Conservation (phyloP, 768 basidiomycete genomes). For the Hysterangium stoloniferum region DNA sequence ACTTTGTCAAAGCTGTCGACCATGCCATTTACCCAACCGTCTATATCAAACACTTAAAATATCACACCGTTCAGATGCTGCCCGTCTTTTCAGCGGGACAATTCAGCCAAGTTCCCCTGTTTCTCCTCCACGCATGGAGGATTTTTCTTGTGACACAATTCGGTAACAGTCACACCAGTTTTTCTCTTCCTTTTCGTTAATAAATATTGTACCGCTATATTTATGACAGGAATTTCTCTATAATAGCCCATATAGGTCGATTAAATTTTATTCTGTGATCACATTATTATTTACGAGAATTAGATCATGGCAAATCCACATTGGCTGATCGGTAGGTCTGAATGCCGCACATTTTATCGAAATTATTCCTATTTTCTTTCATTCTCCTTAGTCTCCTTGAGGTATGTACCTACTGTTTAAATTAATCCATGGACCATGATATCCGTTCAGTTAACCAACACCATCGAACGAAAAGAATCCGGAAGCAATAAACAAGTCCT, state of each 20-base stretch:
- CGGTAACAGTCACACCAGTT: constrained; percentile 35
- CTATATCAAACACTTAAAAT: not conserved
- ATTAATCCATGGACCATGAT: constrained; percentile 15
- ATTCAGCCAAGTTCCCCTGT: not conserved
- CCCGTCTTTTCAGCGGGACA: constrained; percentile 2
- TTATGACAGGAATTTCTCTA: constrained; percentile 67
- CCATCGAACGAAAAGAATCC: constrained; percentile 58
- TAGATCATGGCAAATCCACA: constrained; percentile 94
- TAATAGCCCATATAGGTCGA: constrained; percentile 91
- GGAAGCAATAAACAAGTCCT: constrained; percentile 79
- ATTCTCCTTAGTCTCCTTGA: constrained; percentile 53
- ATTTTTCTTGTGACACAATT: constrained; percentile 60
- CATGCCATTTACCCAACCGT: not conserved
- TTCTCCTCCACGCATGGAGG: constrained; percentile 35
- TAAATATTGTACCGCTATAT: not conserved
- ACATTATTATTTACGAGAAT: not conserved
- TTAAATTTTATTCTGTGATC: not conserved
- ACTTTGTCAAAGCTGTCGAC: constrained; percentile 3
- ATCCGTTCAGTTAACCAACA: constrained; percentile 67
- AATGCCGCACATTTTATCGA: not conserved
- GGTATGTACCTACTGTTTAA: constrained; percentile 31
- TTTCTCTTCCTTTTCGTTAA: not conserved
- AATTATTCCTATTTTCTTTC: not conserved
- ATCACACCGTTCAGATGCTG: not conserved
- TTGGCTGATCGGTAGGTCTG: constrained; percentile 69